These are phyloP conservation scores for Rhinocladiella mackenziei DNA, from an alignment of 2,329 filamentous ascomycete genomes.

Conservation along the genomic window DNA sequence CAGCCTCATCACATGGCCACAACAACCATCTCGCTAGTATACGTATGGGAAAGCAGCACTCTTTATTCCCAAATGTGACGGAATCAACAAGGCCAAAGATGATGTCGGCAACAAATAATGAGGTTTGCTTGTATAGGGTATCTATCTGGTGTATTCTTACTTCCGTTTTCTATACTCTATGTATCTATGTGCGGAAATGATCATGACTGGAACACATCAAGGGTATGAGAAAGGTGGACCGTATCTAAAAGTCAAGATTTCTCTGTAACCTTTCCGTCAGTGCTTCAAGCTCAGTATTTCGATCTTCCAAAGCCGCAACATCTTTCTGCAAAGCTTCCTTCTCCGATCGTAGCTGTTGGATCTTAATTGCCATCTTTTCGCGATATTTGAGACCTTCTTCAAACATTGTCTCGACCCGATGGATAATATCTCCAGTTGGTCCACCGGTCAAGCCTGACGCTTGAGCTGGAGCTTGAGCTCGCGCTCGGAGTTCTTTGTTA, in stretches of 20 bases:
- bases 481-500: conserved; percentile 36
- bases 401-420: conserved; percentile 38
- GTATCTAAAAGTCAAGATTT: conserved; percentile 34
- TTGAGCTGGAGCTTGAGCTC: conserved; percentile 21
- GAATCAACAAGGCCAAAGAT: too few relatives aligned
- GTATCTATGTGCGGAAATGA: too few relatives aligned
- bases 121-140: too few relatives aligned
- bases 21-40: too few relatives aligned
- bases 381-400: conserved; percentile 40
- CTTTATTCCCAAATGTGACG: too few relatives aligned
- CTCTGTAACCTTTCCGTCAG: conserved; percentile 45
- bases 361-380: conserved; percentile 36
- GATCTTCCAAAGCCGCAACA: conserved; percentile 39
- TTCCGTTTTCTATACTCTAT: too few relatives aligned
- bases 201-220: too few relatives aligned
- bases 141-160: too few relatives aligned
- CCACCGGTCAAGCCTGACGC: neutral
- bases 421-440: conserved; percentile 25
- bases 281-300: conserved; percentile 37
- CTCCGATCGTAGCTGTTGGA: conserved; percentile 39
- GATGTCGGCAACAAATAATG: too few relatives aligned
- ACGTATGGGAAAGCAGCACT: too few relatives aligned
- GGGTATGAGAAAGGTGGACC: neutral
- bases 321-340: conserved; percentile 40
- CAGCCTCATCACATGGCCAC: too few relatives aligned